phyloP scores from a whole-genome alignment of 441 rosid genomes.

The Corymbia citriodora region DNA sequence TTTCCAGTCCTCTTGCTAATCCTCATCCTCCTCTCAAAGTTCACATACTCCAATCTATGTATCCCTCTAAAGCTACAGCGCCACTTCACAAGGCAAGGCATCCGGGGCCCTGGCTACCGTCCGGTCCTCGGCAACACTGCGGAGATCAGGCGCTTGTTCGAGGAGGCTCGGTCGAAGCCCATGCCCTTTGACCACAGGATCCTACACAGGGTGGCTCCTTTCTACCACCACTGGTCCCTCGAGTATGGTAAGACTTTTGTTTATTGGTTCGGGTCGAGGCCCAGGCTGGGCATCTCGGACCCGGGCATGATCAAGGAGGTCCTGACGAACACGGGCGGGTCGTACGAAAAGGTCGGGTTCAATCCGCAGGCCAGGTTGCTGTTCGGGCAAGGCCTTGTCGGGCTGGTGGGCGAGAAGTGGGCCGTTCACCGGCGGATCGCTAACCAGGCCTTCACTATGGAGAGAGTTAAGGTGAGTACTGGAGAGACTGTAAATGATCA shows the following conservation, averaged over 20 bases:
- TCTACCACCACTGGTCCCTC: constrained; percentile 42
- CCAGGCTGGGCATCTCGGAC: constrained; percentile 50
- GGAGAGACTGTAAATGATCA: neutral
- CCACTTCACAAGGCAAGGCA: constrained; percentile 36
- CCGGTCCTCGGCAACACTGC: constrained; percentile 41
- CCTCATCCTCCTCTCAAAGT: constrained; percentile 9
- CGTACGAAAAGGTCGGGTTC: constrained; percentile 23
- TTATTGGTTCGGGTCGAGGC: constrained; percentile 62
- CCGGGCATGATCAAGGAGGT: constrained; percentile 47
- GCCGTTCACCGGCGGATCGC: constrained; percentile 54
- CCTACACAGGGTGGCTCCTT: constrained; percentile 35
- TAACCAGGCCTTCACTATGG: constrained; percentile 52
- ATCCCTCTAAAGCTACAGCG: constrained; percentile 40
- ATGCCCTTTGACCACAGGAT: constrained; percentile 17
- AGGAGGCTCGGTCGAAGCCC: constrained; percentile 33
- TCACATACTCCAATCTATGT: constrained; percentile 21
- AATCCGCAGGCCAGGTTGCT: constrained; percentile 52
- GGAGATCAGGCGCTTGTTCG: constrained; percentile 32
- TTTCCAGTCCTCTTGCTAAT: neutral
- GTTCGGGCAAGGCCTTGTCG: constrained; percentile 61
- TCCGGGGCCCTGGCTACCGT: constrained; percentile 49
- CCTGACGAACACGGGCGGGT: constrained; percentile 24
- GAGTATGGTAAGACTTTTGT: constrained; percentile 45
- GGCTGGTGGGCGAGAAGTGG: constrained; percentile 61
- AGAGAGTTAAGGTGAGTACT: constrained; percentile 48